Base-by-base conservation (phyloP, 23 red algal species). In the Cyanidium caldarium region DNA sequence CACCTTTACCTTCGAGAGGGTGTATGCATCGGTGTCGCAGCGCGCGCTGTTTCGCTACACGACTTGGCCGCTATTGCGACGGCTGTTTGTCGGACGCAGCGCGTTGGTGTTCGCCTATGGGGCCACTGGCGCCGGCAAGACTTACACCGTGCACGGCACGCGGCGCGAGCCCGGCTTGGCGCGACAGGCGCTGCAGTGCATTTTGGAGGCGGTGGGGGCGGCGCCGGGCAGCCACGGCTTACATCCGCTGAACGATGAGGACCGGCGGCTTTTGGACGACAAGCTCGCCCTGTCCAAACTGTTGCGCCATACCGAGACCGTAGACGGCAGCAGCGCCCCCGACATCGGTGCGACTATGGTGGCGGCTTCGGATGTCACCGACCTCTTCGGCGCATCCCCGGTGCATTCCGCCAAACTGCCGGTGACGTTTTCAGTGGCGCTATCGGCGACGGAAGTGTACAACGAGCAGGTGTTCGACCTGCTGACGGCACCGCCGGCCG, bases 401-500 rank as follows among this genome's bases (percentile, higher is more conserved):
- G n/a, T n/a, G n/a, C n/a, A n/a, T n/a, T n/a, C n/a, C n/a, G n/a
- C n/a, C n/a, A n/a, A n/a, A n/a, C n/a, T n/a, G n/a, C n/a, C n/a
- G n/a, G n/a, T n/a, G n/a, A n/a, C n/a, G 0, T 87, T 80, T 65
- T 17, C 40, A 1, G 66, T 90, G 13, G 65, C 66, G 28, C 70
- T 74, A 1, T 77, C 69, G 1, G 79, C 73, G 35, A 42, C 80
- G 15, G 86, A 90, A 38, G 68, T 90, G 13, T 90, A 90, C 35
- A 82, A 90, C 35, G 86, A 90, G 38, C 79, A 79, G 38, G 70
- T 68, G 13, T 90, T 68, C 65, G 86, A 90, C 46, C 66, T 90
- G 42, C 77, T 90, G 46, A 74, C 33, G 19, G 41, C 1, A 13
- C 41, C 37, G 35, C 36, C 1, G 34, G 34, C 12, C 35, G 34